Evolutionary conservation across 495 filamentous ascomycete species (phyloP), one percentile per base, ranked within the genome.

Genomic region (Penicillium samsonianum): DNA sequence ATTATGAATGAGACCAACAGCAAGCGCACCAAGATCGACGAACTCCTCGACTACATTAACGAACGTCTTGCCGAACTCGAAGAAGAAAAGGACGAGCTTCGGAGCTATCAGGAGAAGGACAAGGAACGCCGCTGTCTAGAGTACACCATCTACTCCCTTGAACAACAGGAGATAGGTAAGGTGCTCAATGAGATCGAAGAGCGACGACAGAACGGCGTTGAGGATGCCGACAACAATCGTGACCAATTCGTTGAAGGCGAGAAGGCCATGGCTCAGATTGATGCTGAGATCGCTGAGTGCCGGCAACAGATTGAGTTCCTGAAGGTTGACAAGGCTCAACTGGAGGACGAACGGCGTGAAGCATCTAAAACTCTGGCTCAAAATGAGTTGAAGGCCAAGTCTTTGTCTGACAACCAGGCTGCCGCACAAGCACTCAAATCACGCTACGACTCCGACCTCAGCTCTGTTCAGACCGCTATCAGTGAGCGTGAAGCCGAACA

Each of bases 1-100:
- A 96, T 99, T 66, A 97, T 99, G 92, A 82, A 85, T 47, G 95
- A 98, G 57, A 97, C 94, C 12, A 91, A 93, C 68, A 96, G 89
- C 71, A 98, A 96, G 74, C 87, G 92, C 43, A 75, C 83, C 8
- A 97, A 97, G 77, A 97, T 97, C 53, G 94, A 99, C 64, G 94
- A 96, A 68, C 73, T 91, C 4, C 79, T 99, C 3, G 85, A 88
- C 56, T 92, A 92, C 67, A 96, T 99, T 69, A 89, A 93, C 58
- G 90, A 93, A 65, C 86, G 94, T 22, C 79, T 99, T 26, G 78
- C 76, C 23, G 94, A 99, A 68, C 80, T 99, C 2, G 94, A 98
- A 70, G 92, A 96, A 69, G 94, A 99, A 69, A 98, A 96, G 70
- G 90, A 98, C 59, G 95, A 98, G 71, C 78, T 99, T 28, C 82